Evolutionary conservation across 2,329 filamentous ascomycete genomes (phyloP).

Genomic region (Coniochaeta pulveracea): DNA sequence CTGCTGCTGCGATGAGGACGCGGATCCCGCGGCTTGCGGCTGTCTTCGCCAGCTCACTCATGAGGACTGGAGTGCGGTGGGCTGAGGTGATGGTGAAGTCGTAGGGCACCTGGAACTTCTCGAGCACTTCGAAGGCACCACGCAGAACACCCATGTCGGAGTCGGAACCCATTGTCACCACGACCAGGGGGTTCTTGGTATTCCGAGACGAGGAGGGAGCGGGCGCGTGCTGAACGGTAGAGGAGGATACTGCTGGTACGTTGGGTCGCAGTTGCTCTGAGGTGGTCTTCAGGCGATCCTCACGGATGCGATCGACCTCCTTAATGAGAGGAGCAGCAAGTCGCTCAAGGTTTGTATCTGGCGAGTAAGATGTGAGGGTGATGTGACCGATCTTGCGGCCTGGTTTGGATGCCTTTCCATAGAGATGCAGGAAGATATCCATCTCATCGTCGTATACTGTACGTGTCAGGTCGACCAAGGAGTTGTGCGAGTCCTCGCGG

Average conservation of each 20-base stretch:
- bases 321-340: conserved; percentile 58
- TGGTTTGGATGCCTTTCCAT: conserved; percentile 80
- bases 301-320: conserved; percentile 46
- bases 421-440: conserved; percentile 64
- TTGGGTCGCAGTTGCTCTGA: conserved; percentile 24
- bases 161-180: conserved; percentile 77
- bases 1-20: conserved; percentile 66
- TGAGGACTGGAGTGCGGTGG: conserved; percentile 60
- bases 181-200: conserved; percentile 44
- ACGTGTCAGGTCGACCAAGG: conserved; percentile 34
- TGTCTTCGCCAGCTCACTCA: conserved; percentile 54
- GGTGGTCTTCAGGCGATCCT: conserved; percentile 35
- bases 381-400: conserved; percentile 94
- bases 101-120: conserved; percentile 61
- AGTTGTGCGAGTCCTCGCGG: conserved; percentile 48
- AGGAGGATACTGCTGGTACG: background rate
- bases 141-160: conserved; percentile 61
- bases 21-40: conserved; percentile 56
- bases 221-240: background rate
- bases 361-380: conserved; percentile 61
- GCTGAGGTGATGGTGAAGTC: conserved; percentile 69
- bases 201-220: conserved; percentile 13
- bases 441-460: conserved; percentile 29
- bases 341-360: conserved; percentile 49
- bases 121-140: conserved; percentile 54